Evolutionary conservation across 2,329 filamentous ascomycete genomes (phyloP).

Genomic region (Pseudomassariella vexata): DNA sequence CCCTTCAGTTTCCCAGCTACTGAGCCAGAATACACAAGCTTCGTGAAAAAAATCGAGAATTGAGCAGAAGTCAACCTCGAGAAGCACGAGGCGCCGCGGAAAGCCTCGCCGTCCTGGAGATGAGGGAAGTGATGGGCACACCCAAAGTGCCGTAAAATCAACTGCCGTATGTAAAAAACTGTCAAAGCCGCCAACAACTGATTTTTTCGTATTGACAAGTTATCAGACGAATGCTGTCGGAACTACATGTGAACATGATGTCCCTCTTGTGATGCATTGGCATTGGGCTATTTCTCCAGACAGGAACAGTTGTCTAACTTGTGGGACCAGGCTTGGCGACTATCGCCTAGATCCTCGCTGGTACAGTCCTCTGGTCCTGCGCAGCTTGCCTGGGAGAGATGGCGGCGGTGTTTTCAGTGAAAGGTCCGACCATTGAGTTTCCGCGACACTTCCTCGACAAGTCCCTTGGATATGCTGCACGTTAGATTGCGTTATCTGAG

Average conservation of each 20-base stretch:
- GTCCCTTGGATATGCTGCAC: conserved; percentile 36
- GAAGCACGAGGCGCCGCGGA: too few relatives aligned
- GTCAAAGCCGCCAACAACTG: too few relatives aligned
- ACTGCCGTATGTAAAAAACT: too few relatives aligned
- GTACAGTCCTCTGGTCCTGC: conserved; percentile 29
- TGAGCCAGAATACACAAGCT: too few relatives aligned
- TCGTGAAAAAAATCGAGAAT: too few relatives aligned
- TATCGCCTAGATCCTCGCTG: conserved; percentile 26
- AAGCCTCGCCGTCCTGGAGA: too few relatives aligned
- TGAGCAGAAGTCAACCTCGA: too few relatives aligned
- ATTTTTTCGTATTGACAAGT: too few relatives aligned
- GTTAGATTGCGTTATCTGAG: conserved; percentile 36
- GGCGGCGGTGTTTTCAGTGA: conserved; percentile 33
- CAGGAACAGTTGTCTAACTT: conserved; percentile 29
- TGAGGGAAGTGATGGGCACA: too few relatives aligned
- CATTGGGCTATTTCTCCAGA: conserved; percentile 29
- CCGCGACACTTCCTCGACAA: conserved; percentile 32
- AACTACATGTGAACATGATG: conserved; percentile 20
- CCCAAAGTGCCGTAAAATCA: too few relatives aligned
- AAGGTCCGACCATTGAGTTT: conserved; percentile 32
- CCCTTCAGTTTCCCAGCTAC: too few relatives aligned
- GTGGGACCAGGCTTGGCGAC: conserved; percentile 29
- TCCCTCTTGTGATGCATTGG: conserved; percentile 27
- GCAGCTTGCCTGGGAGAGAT: conserved; percentile 29
- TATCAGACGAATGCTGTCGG: conserved; percentile 2